phyloP scores from a whole-genome alignment of 768 basidiomycete species.

The Psilocybe sp. region DNA sequence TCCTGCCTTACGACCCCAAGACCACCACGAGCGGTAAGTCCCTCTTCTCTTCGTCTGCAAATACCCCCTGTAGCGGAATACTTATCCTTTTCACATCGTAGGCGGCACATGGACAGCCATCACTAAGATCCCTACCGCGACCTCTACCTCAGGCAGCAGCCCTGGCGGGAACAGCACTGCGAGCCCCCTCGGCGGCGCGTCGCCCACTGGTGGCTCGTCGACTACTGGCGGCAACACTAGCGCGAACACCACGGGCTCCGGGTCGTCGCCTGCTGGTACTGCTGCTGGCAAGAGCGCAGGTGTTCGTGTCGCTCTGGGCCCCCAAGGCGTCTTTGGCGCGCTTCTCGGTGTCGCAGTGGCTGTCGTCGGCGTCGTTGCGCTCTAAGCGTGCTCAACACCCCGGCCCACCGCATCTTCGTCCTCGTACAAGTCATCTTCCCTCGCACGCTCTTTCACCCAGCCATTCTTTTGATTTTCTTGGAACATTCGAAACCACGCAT shows the following conservation, averaged over 20 bases:
- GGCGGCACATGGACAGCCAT: constrained; percentile 9
- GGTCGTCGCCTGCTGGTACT: too few species aligned
- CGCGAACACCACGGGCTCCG: neutral
- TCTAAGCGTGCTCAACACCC: neutral
- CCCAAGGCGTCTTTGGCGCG: neutral
- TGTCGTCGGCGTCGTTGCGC: neutral
- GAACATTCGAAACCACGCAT: neutral
- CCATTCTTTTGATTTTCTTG: neutral
- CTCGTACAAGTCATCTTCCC: too few species aligned
- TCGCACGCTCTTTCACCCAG: too few species aligned
- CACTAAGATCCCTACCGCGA: neutral
- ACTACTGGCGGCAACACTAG: neutral
- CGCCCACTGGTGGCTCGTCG: neutral
- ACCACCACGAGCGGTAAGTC: constrained; percentile 19
- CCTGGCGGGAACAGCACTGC: neutral
- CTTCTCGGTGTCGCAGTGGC: neutral
- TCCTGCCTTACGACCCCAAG: constrained; percentile 20
- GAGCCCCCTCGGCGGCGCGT: neutral
- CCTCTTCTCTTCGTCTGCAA: neutral
- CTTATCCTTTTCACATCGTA: neutral
- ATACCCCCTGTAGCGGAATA: neutral
- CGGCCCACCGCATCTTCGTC: too few species aligned
- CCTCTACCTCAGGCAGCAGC: neutral
- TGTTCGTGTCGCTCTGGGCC: neutral
- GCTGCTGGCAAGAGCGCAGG: neutral